phyloP scores from a whole-genome alignment of 768 basidiomycete species.

The Russula griseocarnosa region DNA sequence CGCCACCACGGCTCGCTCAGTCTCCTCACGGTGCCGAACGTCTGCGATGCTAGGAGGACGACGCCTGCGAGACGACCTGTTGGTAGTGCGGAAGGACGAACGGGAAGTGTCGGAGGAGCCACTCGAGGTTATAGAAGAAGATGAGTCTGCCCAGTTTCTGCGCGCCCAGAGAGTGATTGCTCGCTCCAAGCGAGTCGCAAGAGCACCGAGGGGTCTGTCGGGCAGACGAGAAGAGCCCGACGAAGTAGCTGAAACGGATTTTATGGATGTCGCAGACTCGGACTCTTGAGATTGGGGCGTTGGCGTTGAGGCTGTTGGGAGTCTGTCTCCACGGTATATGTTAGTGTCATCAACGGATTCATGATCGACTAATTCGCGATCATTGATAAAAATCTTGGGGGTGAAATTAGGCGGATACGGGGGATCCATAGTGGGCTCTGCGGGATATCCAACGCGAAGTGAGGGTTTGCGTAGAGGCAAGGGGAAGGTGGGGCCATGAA shows the following conservation, averaged over 20 bases:
- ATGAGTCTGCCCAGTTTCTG: conserved; percentile 39
- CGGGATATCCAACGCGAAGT: background rate
- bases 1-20: conserved; percentile 58
- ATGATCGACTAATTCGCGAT: conserved; percentile 24
- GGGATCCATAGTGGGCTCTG: conserved; percentile 19
- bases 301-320: conserved; percentile 36
- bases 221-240: conserved; percentile 36
- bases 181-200: conserved; percentile 58
- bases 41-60: conserved; percentile 49
- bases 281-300: conserved; percentile 33
- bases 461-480: background rate
- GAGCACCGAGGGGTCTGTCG: conserved; percentile 36
- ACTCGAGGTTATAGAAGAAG: conserved; percentile 41
- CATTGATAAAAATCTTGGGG: conserved; percentile 7
- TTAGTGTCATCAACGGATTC: conserved; percentile 40
- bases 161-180: conserved; percentile 73
- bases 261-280: conserved; percentile 32
- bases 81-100: conserved; percentile 41
- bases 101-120: conserved; percentile 41
- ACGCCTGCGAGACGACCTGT: conserved; percentile 38
- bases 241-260: conserved; percentile 38
- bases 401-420: background rate
- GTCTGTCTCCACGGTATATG: conserved; percentile 57
- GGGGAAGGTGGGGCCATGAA: conserved; percentile 11
- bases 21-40: conserved; percentile 45